Conservation (phyloP, 2,329 filamentous ascomycete species). For the Colletotrichum chrysophilum region DNA sequence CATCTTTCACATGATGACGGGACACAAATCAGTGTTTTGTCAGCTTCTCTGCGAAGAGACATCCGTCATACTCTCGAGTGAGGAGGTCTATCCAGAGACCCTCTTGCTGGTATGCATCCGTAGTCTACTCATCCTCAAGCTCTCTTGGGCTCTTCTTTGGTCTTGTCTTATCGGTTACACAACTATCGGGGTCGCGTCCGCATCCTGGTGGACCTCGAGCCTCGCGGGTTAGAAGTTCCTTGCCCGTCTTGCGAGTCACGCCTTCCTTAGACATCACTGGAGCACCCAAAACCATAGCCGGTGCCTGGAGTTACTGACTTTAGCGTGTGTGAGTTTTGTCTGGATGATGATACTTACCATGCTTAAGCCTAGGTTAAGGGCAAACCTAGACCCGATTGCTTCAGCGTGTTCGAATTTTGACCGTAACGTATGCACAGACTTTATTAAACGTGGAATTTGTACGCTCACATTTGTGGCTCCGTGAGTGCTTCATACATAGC, state of each 20-base stretch:
- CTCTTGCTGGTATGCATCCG: rapidly evolving
- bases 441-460: rapidly evolving
- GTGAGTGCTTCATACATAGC: background rate
- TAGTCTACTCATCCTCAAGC: background rate
- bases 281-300: background rate
- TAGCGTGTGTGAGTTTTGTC: background rate
- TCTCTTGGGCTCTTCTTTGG: background rate
- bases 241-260: background rate
- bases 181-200: background rate
- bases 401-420: background rate
- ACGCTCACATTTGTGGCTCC: background rate
- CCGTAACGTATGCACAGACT: background rate
- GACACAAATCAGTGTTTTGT: background rate
- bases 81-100: rapidly evolving
- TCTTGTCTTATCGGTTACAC: background rate
- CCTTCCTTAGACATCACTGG: background rate
- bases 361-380: background rate
- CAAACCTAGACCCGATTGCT: background rate
- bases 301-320: rapidly evolving
- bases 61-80: background rate
- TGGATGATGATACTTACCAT: background rate
- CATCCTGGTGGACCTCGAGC: background rate
- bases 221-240: background rate
- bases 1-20: background rate
- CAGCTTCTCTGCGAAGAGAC: background rate